Percentiles rank a stretch among this genome's conserved stretches.
phyloP scores from a whole-genome alignment of 2,329 filamentous ascomycete genomes.

The Nemania sp. region DNA sequence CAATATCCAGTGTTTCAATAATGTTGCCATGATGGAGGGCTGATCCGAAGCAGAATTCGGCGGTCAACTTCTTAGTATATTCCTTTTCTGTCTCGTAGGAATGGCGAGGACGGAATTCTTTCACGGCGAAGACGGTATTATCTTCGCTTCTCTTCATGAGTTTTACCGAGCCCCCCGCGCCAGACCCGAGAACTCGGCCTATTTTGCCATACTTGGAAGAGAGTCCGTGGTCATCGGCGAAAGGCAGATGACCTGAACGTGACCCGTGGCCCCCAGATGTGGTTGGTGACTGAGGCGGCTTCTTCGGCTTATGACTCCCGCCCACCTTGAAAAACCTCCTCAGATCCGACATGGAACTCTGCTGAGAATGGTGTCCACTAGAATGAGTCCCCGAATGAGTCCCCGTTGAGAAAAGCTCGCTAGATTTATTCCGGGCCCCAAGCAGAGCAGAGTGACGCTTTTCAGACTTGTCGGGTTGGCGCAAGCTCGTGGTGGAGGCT shows the following conservation, averaged over 20 bases:
- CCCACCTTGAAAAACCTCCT: constrained; percentile 95
- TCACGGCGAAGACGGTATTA: constrained; percentile 92
- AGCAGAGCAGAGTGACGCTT: constrained; percentile 56
- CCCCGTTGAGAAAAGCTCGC: constrained; percentile 48
- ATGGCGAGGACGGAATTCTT: constrained; percentile 91
- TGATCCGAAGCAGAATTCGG: constrained; percentile 97
- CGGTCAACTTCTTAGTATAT: constrained; percentile 97
- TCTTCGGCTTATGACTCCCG: constrained; percentile 69
- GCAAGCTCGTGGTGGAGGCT: constrained; percentile 55
- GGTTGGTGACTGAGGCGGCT: constrained; percentile 62
- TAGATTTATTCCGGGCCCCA: constrained; percentile 42
- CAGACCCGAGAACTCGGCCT: constrained; percentile 89
- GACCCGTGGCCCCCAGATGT: constrained; percentile 51
- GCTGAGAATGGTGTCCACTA: constrained; percentile 56
- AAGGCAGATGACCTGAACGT: constrained; percentile 69
- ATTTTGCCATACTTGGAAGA: constrained; percentile 94
- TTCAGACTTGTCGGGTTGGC: constrained; percentile 50
- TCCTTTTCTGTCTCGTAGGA: constrained; percentile 93
- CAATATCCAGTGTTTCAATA: constrained; percentile 95
- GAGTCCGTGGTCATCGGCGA: constrained; percentile 90
- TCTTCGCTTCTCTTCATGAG: constrained; percentile 93
- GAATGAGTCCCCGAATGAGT: constrained; percentile 55
- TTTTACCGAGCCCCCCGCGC: constrained; percentile 90
- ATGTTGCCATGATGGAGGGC: constrained; percentile 97
- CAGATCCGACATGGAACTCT: constrained; percentile 89